Evolutionary conservation across 306 rosid species (phyloP), one percentile per base, ranked within the genome.

Genomic region (Cicer yamashitae): DNA sequence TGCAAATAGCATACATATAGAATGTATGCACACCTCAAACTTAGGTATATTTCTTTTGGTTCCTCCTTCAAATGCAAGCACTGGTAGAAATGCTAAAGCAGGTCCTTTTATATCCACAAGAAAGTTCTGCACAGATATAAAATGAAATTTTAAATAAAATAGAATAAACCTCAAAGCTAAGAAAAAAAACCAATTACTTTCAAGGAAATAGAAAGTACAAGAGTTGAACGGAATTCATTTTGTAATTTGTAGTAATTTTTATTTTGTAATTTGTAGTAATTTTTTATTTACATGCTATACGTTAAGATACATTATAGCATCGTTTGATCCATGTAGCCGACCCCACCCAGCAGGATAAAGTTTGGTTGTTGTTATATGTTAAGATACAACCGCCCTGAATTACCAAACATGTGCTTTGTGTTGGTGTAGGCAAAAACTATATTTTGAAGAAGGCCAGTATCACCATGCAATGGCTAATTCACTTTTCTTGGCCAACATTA

Each of bases 61-160:
- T 84, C 97, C 98, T 82, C 98, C 98, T 90, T 94, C 98, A 62
- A 94, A 94, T 59, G 98, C 96, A 81, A 91, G 98, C 81, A 94
- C 98, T 0, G 97, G 98, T 73, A 94, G 82, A 88, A 79, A 84
- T 37, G 93, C 97, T 81, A 94, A n/a, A 39, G 85, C 41, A 56
- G 96, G 98, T 65, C 97, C 97, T 79, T 90, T 91, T 51, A 94
- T 90, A 85, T 94, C 98, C 79, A 94, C 94, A 52, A 87, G 89
- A 88, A 94, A 94, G 79, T 89, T 94, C 97, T 94, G 87, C 73
- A 76, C 65, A 78, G 20, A 40, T 71, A 74, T 75, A 25, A 73
- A 34, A 61, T 47, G 15, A 52, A 45, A 3, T 58, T 43, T 51
- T 70, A 58, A 45, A 74, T 66, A 61, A 64, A 25, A 64, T 61